Evolutionary conservation across 306 rosid genomes (phyloP), one percentile per base, ranked within the genome.

Genomic region (Lotus japonicus): DNA sequence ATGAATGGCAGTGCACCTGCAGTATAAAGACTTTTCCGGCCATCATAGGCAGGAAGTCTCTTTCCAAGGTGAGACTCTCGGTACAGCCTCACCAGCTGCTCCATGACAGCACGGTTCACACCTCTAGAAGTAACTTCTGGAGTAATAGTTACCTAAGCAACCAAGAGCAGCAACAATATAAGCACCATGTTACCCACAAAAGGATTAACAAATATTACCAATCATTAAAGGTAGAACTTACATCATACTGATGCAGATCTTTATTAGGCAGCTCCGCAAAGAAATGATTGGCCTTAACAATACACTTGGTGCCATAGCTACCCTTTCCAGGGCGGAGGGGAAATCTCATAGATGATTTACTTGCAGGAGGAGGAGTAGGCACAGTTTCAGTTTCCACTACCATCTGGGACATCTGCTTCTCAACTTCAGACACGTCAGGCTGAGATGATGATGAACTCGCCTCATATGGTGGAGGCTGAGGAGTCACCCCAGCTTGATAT

Each of bases 271-370:
- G 59, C 62, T 95, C 99, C 0, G 95, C 97, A 81, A 88, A 88
- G 87, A 95, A 95, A 65, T 95, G 97, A 38, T 95, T 95, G 2
- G 99, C 99, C 77, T 88, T 95, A 0, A 95, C 99, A 0, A 88
- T 33, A 49, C 96, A 90, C 19, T 21, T 82, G 8, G 8, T 80
- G 53, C 99, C 99, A 33, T 2, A 39, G 71, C 69, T 84, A 42
- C 99, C 99, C 84, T 81, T 95, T 11, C 97, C 99, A 5, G 99
- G 99, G 4, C 99, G 89, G 7, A 81, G 87, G 14, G 99, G 99
- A 79, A 95, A 95, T 75, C 95, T 90, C 86, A 95, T 26, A 13
- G 92, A 85, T 75, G 91, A 87, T 81, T 90, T 90, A 55, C 97
- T 95, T 0, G 96, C 77, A 0, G 85, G 74, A 0, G 88, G 90